Evolutionary conservation across 768 basidiomycete genomes (phyloP).

Genomic region (Psilocybe azurescens): DNA sequence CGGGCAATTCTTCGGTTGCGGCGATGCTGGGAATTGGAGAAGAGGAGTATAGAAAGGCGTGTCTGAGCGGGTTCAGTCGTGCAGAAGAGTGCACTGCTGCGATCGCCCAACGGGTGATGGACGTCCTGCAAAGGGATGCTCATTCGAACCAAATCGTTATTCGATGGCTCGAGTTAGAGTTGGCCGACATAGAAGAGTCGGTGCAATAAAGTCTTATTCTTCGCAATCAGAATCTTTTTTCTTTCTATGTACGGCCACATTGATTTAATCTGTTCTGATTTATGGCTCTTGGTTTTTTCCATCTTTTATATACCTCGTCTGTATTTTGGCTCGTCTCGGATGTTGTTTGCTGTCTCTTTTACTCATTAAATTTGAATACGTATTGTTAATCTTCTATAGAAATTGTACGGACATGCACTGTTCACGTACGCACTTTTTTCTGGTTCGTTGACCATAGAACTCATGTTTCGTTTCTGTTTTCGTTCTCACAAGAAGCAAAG

Average conservation of each 20-base stretch:
- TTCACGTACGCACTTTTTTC: background rate
- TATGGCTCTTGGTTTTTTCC: background rate
- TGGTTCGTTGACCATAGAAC: background rate
- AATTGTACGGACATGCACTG: background rate
- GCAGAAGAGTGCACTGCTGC: conserved; percentile 74
- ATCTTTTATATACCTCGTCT: background rate
- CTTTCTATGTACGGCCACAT: background rate
- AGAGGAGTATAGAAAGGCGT: conserved; percentile 68
- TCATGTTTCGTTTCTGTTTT: too few species aligned
- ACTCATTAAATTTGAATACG: background rate
- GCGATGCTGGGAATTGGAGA: conserved; percentile 62
- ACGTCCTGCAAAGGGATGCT: conserved; percentile 45
- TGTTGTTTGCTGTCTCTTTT: background rate
- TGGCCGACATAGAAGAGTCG: conserved; percentile 33
- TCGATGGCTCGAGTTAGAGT: conserved; percentile 58
- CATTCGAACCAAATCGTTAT: conserved; percentile 39
- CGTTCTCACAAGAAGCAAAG: too few species aligned
- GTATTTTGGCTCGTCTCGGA: background rate
- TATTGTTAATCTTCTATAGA: background rate
- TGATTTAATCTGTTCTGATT: background rate
- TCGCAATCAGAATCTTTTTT: background rate
- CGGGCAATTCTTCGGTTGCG: conserved; percentile 48
- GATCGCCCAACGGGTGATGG: conserved; percentile 62
- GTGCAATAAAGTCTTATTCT: conserved; percentile 6
- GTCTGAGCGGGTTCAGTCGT: conserved; percentile 75